Evolutionary conservation across 495 filamentous ascomycete species (phyloP).

Genomic region (Aspergillus indologenus): DNA sequence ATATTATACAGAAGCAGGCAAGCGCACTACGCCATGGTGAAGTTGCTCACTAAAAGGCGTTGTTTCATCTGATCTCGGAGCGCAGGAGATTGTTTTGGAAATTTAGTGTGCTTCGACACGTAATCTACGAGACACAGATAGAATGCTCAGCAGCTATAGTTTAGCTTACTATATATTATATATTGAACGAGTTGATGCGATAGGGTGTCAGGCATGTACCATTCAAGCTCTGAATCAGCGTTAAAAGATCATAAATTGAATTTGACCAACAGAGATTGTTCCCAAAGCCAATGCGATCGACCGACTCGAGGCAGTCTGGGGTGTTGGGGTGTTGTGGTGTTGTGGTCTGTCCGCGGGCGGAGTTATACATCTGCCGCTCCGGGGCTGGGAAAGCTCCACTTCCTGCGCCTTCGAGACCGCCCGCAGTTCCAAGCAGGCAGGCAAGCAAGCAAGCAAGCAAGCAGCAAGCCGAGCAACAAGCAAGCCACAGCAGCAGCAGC

Average conservation of each 20-base stretch:
- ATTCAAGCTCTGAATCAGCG: no score
- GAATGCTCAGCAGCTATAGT: neutral
- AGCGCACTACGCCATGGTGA: neutral
- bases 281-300: no score
- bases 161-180: neutral
- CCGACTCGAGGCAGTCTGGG: neutral
- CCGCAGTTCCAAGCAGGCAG: neutral
- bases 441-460: neutral
- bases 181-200: neutral
- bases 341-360: no score
- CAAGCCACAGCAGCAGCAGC: neutral
- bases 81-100: neutral
- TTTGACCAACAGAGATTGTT: no score
- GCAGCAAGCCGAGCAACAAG: neutral
- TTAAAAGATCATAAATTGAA: no score
- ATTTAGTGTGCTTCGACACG: neutral
- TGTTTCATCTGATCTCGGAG: neutral
- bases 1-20: neutral
- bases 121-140: neutral
- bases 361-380: neutral
- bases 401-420: constrained; percentile 1
- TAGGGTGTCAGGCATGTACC: no score
- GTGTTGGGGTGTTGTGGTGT: no score
- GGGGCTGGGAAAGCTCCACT: neutral
- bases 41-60: neutral